These are phyloP conservation scores for Hemileccinum impolitum DNA, from an alignment of 768 basidiomycete species.

Conservation along the genomic window DNA sequence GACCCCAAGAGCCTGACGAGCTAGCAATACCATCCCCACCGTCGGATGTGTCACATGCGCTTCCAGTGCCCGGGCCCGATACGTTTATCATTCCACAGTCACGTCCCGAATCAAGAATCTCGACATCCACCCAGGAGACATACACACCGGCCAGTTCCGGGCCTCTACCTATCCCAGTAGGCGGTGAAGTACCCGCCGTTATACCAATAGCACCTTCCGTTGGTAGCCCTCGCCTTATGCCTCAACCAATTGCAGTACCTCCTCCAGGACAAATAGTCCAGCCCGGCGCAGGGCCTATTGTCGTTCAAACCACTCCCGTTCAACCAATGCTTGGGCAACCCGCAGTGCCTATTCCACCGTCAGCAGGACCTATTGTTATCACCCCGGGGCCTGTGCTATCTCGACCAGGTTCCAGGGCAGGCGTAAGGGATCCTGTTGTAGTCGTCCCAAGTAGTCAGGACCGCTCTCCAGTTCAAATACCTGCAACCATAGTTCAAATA, in stretches of 20 bases:
- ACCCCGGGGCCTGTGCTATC: slow-evolving; percentile 19
- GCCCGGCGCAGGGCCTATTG: background rate
- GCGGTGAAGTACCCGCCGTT: slow-evolving; percentile 14
- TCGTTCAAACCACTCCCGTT: slow-evolving; percentile 5
- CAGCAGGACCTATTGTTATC: slow-evolving; percentile 14
- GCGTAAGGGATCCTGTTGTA: slow-evolving; percentile 13
- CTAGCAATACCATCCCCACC: slow-evolving; percentile 23
- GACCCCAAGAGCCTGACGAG: slow-evolving; percentile 13
- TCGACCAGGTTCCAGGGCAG: slow-evolving; percentile 18
- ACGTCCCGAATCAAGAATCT: slow-evolving; percentile 14
- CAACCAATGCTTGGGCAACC: slow-evolving; percentile 6
- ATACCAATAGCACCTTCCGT: slow-evolving; percentile 13
- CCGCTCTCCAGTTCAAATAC: slow-evolving; percentile 19
- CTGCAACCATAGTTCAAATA: slow-evolving; percentile 18
- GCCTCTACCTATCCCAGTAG: slow-evolving; percentile 8
- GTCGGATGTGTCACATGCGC: slow-evolving; percentile 10
- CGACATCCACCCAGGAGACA: slow-evolving; percentile 27
- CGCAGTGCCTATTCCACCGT: background rate
- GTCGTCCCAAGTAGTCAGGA: slow-evolving; percentile 15
- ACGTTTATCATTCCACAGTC: slow-evolving; percentile 15
- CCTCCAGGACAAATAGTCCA: slow-evolving; percentile 22
- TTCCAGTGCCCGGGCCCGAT: slow-evolving; percentile 19
- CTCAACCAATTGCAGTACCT: slow-evolving; percentile 11
- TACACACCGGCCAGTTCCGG: slow-evolving; percentile 8
- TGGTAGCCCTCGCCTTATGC: slow-evolving; percentile 3